Conservation (phyloP, 2,329 filamentous ascomycete genomes). For the Ophiostoma pallidulum region DNA sequence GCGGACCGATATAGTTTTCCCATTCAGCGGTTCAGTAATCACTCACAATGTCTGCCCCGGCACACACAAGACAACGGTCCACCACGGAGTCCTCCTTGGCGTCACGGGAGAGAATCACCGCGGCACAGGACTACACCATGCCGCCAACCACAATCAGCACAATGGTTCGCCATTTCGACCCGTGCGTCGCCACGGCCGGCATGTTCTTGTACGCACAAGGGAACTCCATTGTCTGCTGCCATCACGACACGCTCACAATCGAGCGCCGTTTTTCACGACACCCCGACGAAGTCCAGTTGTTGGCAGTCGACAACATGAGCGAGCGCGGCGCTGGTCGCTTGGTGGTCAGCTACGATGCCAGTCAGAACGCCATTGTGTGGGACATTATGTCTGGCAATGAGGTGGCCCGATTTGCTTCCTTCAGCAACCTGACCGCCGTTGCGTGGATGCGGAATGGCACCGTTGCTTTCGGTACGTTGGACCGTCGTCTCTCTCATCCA, state of each 20-base stretch:
- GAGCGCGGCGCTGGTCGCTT: constrained; percentile 75
- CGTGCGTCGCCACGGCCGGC: constrained; percentile 82
- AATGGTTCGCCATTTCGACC: constrained; percentile 58
- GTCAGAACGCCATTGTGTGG: constrained; percentile 92
- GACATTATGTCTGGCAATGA: constrained; percentile 88
- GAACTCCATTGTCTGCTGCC: constrained; percentile 71
- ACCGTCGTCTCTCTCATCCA: too few relatives aligned
- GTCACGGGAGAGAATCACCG: constrained; percentile 21
- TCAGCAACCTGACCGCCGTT: constrained; percentile 74
- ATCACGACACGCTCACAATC: constrained; percentile 85
- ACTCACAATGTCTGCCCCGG: constrained; percentile 47
- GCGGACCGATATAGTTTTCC: not conserved
- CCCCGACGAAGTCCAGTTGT: constrained; percentile 69
- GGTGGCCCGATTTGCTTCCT: constrained; percentile 83
- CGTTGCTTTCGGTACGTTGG: constrained; percentile 82
- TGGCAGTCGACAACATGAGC: constrained; percentile 85
- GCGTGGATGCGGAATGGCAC: constrained; percentile 97
- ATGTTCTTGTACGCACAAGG: constrained; percentile 86
- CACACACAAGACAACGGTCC: constrained; percentile 48
- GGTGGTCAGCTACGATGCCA: constrained; percentile 86
- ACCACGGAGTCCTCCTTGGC: constrained; percentile 47
- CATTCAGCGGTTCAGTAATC: not conserved
- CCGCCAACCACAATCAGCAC: constrained; percentile 37
- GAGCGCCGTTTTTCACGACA: constrained; percentile 81
- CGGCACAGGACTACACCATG: constrained; percentile 46